Conservation (phyloP, 2,329 filamentous ascomycete species). For the Paracamarosporium sp. region DNA sequence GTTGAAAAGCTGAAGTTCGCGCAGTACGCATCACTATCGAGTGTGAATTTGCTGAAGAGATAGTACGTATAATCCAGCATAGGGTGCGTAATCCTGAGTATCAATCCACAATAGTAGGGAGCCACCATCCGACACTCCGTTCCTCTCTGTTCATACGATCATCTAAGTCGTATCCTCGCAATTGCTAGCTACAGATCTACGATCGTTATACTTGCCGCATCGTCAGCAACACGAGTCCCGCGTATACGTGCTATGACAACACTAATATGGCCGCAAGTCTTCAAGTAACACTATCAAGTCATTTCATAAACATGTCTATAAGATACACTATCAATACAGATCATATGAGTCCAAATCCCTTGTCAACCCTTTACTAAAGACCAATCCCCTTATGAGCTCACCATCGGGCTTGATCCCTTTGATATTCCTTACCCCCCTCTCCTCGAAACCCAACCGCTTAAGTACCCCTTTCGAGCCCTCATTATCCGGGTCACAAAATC, state of each 20-base stretch:
- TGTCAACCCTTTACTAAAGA: constrained; percentile 11
- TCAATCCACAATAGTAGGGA: background rate
- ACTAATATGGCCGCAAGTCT: too few relatives aligned
- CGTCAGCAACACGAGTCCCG: too few relatives aligned
- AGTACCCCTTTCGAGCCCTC: constrained; percentile 17
- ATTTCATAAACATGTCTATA: background rate
- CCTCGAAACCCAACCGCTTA: constrained; percentile 17
- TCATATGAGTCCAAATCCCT: constrained; percentile 7
- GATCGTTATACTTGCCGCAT: too few relatives aligned
- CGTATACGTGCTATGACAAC: too few relatives aligned
- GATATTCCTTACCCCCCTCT: constrained; percentile 15
- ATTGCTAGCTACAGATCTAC: too few relatives aligned
- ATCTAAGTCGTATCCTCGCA: too few relatives aligned
- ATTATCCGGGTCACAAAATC: constrained; percentile 17
- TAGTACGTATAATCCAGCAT: background rate
- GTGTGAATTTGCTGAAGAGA: background rate
- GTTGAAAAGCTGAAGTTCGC: too few relatives aligned
- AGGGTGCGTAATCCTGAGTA: background rate
- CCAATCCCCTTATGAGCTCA: background rate
- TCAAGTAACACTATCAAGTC: background rate
- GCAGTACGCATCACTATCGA: too few relatives aligned
- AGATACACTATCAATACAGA: background rate
- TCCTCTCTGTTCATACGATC: too few relatives aligned
- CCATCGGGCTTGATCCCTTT: constrained; percentile 2
- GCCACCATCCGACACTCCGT: too few relatives aligned